Percentiles rank a stretch among this genome's conserved stretches.
Evolutionary conservation across 192 early-diverging fungal genomes (phyloP).

Genomic region (Backusella parvicylindrica): DNA sequence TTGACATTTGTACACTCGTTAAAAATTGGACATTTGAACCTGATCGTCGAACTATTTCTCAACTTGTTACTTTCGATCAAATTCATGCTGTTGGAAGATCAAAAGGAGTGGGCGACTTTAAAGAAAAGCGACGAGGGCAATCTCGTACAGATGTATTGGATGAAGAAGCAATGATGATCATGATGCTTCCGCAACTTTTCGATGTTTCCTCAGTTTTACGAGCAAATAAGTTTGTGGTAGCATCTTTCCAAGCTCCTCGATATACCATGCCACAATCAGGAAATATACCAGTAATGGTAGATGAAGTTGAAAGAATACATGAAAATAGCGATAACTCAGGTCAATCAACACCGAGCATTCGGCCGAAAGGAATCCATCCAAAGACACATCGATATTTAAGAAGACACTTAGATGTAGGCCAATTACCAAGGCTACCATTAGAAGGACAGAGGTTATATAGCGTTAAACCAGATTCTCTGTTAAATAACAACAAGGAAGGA

Average conservation of each 20-base stretch:
- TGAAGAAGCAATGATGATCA: background rate
- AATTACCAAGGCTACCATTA: background rate
- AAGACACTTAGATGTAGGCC: background rate
- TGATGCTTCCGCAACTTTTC: slow-evolving; percentile 15
- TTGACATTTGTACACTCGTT: slow-evolving; percentile 12
- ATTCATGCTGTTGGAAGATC: slow-evolving; percentile 48
- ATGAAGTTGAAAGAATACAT: background rate
- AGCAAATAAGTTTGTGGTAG: slow-evolving; percentile 13
- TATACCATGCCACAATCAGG: background rate
- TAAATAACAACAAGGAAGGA: slow-evolving; percentile 13
- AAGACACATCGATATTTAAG: background rate
- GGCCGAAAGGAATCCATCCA: background rate
- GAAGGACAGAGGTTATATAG: background rate
- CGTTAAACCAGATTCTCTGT: background rate
- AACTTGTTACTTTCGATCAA: slow-evolving; percentile 55
- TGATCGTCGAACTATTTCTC: slow-evolving; percentile 46
- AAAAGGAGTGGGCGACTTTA: slow-evolving; percentile 17
- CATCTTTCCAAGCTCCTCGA: slow-evolving; percentile 9
- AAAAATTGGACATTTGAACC: slow-evolving; percentile 31
- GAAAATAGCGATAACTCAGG: slow-evolving; percentile 1
- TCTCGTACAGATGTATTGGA: background rate
- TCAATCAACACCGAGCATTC: background rate
- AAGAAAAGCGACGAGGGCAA: background rate
- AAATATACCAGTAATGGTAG: background rate
- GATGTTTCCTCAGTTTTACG: slow-evolving; percentile 22